Evolutionary conservation across 1,139 yeast species (phyloP).

Genomic region (Tardiomyces depauwii): DNA sequence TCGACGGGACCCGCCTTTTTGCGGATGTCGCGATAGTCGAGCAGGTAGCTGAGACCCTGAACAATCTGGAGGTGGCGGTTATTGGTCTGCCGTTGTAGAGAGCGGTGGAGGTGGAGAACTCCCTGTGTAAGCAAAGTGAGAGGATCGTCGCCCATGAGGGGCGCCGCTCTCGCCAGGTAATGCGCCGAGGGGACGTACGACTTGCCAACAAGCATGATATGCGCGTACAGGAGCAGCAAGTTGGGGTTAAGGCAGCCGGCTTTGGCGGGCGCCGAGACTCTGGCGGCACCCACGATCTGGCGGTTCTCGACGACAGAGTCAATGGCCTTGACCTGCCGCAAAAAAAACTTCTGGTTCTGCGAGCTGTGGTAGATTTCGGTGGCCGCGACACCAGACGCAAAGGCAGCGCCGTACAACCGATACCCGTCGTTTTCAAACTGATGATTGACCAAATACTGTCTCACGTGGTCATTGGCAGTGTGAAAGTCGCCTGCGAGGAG

Average conservation of each 20-base stretch:
- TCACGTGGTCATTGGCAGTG: conserved; percentile 42
- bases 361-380: conserved; percentile 57
- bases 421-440: conserved; percentile 68
- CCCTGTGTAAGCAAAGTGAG: conserved; percentile 67
- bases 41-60: conserved; percentile 71
- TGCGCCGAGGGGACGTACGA: conserved; percentile 70
- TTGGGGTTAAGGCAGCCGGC: conserved; percentile 46
- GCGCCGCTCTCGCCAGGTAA: conserved; percentile 42
- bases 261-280: conserved; percentile 39
- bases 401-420: conserved; percentile 56
- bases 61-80: conserved; percentile 79
- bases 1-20: conserved; percentile 35
- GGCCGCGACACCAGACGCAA: conserved; percentile 50
- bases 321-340: conserved; percentile 81
- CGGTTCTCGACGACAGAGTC: conserved; percentile 51
- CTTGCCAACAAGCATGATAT: conserved; percentile 69
- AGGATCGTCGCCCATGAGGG: conserved; percentile 51
- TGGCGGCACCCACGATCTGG: conserved; percentile 68
- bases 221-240: conserved; percentile 65
- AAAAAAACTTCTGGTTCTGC: conserved; percentile 78
- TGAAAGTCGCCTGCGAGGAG: conserved; percentile 42
- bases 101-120: conserved; percentile 75
- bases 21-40: conserved; percentile 52
- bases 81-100: conserved; percentile 80
- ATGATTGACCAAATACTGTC: conserved; percentile 52